Evolutionary conservation across 768 basidiomycete genomes (phyloP), one percentile per base, ranked within the genome.

Genomic region (Suillus bovinus): DNA sequence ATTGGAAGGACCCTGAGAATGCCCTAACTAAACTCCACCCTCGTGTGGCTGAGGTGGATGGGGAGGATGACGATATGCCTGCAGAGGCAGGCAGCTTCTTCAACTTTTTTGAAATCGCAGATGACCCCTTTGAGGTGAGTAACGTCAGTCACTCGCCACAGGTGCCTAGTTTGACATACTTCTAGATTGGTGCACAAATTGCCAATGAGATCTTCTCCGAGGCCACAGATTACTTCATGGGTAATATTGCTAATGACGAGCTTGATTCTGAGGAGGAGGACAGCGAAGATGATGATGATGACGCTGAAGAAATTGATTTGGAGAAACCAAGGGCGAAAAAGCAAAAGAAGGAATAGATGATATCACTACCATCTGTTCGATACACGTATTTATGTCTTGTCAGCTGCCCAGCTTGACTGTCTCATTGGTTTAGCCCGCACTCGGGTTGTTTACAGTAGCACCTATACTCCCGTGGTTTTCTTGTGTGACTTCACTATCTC

Each of bases 291-390:
- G 89, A 91, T 4, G 88, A 89, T 36, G 90, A 91, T 29, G 88
- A 91, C 27, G 91, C 84, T 50, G 91, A 88, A 49, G 93, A 94
- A 74, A 94, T 94, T 76, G 93, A 94, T 76, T 78, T 94, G 61
- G 93, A 94, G 74, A 89, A 91, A 76, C 93, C 92, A 47, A 82
- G 85, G 64, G 70, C 85, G 59, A 93, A 93, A 78, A 91, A 88
- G 77, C 85, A 83, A 77, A 85, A 84, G 70, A 74, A 74, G 66
- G 74, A 71, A 58, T 75, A 64, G 76, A 61, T 68, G 46, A 47
- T 24, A 20, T 41, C n/a, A 58, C 59, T 29, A 54, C 50, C 66
- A 58, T 62, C 61, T 64, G 64, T 50, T 68, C 38, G 54, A 56
- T 50, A 50, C 39, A 17, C 64, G 42, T 74, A 76, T 74, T 73